These are phyloP conservation scores for Xanthoconium purpureum DNA, from an alignment of 768 basidiomycete species.

Conservation along the genomic window DNA sequence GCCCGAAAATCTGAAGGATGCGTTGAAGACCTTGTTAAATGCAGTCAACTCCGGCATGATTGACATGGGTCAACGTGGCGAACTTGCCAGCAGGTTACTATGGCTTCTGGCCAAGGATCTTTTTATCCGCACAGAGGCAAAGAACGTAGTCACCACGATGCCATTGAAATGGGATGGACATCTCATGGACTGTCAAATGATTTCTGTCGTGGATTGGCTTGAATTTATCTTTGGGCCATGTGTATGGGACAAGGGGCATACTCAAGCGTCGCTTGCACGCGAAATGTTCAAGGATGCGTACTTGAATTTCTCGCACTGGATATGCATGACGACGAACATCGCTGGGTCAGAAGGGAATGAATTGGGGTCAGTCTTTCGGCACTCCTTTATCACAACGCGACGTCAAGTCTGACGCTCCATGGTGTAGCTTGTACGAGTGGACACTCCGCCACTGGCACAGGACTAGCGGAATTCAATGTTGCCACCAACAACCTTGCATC, in stretches of 20 bases:
- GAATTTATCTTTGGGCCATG: conserved; percentile 9
- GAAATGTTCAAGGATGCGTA: conserved; percentile 6
- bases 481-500: conserved; percentile 6
- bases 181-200: conserved; percentile 9
- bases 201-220: conserved; percentile 11
- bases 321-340: conserved; percentile 10
- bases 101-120: conserved; percentile 8
- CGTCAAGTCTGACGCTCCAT: neutral
- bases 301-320: conserved; percentile 14
- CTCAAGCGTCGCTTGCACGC: neutral
- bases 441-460: conserved; percentile 11
- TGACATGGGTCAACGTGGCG: conserved; percentile 2
- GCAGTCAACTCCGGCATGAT: conserved; percentile 8
- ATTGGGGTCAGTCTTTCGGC: neutral
- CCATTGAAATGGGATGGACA: conserved; percentile 4
- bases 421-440: conserved; percentile 1
- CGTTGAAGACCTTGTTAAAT: neutral
- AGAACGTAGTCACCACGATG: neutral
- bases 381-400: neutral
- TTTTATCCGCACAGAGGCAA: neutral
- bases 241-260: neutral
- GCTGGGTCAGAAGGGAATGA: neutral
- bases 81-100: conserved; percentile 1
- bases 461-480: conserved; percentile 18
- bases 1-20: neutral